phyloP scores from a whole-genome alignment of 176 grass and related monocot species.

The Microstegium vimineum region DNA sequence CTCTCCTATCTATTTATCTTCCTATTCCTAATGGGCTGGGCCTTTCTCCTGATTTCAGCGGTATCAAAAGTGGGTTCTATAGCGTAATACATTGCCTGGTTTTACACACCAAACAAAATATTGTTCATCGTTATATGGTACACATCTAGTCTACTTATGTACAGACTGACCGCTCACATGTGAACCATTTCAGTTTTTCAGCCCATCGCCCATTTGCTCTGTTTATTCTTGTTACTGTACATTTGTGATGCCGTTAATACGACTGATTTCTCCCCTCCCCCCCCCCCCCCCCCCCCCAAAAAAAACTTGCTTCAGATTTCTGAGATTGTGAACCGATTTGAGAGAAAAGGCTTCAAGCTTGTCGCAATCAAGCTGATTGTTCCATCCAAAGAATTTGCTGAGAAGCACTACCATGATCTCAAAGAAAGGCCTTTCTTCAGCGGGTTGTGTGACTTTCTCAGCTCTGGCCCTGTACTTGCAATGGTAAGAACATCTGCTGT shows the following conservation, averaged over 20 bases:
- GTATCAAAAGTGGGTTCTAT: not conserved
- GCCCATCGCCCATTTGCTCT: not conserved
- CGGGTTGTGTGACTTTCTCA: conserved; percentile 85
- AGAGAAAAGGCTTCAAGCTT: conserved; percentile 88
- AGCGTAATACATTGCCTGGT: not conserved
- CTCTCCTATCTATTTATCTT: not conserved
- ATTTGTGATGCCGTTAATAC: not conserved
- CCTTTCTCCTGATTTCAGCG: not conserved
- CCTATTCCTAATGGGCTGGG: not conserved
- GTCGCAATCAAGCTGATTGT: conserved; percentile 85
- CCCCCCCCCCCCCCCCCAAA: not conserved
- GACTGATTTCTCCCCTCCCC: not conserved
- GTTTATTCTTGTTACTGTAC: not conserved
- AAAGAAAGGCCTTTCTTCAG: conserved; percentile 89
- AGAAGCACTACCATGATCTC: conserved; percentile 89
- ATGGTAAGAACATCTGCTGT: conserved; percentile 52
- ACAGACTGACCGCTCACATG: not conserved
- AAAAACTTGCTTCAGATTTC: conserved; percentile 52
- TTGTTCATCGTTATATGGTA: not conserved
- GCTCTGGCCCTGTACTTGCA: conserved; percentile 86
- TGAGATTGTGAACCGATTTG: conserved; percentile 78
- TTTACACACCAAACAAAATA: not conserved
- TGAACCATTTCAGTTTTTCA: not conserved
- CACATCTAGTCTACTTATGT: not conserved
- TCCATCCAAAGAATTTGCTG: conserved; percentile 78